Evolutionary conservation across 345 rosid genomes (phyloP), one percentile per base, ranked within the genome.

Genomic region (Geranium rotundifolium): DNA sequence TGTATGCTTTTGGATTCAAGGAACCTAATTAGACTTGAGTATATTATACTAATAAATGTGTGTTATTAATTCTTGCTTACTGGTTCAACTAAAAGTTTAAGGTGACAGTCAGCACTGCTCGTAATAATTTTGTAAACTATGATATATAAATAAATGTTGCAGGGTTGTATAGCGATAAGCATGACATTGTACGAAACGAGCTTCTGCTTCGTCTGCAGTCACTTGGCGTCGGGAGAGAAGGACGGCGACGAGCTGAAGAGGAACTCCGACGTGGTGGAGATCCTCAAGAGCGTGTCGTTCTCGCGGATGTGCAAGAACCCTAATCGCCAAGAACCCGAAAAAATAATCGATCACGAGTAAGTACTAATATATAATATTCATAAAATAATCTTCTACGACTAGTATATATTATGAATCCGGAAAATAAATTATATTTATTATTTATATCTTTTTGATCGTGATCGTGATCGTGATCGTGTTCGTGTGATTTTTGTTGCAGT

Each of bases 181-280:
- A 85, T 90, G 87, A 76, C 97, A n/a, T 63, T 93, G 82, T 86
- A 93, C 77, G 75, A 79, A 66, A 93, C 97, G 2, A 93, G 89
- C 79, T 82, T 93, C 72, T 93, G 97, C 85, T 88, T 93, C 68
- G 89, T 90, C 39, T 90, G 97, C 78, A 80, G 95, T 52, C 99
- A 88, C 78, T 77, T 95, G 64, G 99, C 97, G 64, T 90, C 99
- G 0, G 96, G 99, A 18, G 96, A 95, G 81, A 95, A 85, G 70
- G 99, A 90, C 61, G 96, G 99, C 2, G 96, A 95, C 56, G 99
- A 88, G 79, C 76, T 90, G 23, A 88, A 72, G 76, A 78, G 99
- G 66, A 95, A 95, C 56, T 79, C 97, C 0, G 99, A 95, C 50
- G 95, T 88, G 19, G 69, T 80, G 31, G 97, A 95, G 75, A 90